These are phyloP conservation scores for Areca catechu DNA, from an alignment of 176 grass and related monocot genomes.

Conservation along the genomic window DNA sequence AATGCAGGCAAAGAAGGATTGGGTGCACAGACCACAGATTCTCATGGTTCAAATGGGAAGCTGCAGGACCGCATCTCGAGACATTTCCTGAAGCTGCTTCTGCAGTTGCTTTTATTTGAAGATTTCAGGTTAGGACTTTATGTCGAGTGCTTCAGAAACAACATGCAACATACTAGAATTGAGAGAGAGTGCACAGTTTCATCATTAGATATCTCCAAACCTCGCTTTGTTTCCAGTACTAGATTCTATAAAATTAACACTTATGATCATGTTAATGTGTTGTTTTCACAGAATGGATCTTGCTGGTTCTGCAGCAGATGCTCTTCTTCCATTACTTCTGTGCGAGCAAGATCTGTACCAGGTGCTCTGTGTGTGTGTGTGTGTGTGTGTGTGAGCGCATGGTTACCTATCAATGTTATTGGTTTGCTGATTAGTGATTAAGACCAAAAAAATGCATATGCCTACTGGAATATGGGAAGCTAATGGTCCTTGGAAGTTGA, in stretches of 20 bases:
- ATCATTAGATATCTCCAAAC: too few relatives aligned
- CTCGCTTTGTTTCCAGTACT: too few relatives aligned
- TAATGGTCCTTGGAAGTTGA: too few relatives aligned
- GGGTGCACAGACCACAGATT: conserved; percentile 39
- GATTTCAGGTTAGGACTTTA: conserved; percentile 66
- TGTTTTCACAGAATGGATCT: conserved; percentile 60
- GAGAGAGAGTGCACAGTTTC: too few relatives aligned
- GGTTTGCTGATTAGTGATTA: too few relatives aligned
- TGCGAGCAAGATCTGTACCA: conserved; percentile 87
- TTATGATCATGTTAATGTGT: conserved; percentile 1
- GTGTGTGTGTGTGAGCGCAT: too few relatives aligned
- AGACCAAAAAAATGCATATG: too few relatives aligned
- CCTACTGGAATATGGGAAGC: too few relatives aligned
- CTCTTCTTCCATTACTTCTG: conserved; percentile 78
- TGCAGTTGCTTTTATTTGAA: conserved; percentile 72
- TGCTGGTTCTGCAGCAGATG: conserved; percentile 81
- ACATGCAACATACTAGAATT: too few relatives aligned
- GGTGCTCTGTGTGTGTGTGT: too few relatives aligned
- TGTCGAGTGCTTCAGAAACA: background rate
- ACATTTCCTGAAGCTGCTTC: conserved; percentile 79
- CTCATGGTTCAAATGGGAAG: conserved; percentile 51
- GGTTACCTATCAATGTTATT: too few relatives aligned
- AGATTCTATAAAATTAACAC: too few relatives aligned
- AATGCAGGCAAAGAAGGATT: conserved; percentile 60
- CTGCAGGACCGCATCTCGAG: conserved; percentile 61